Base-by-base conservation (phyloP, 2,329 filamentous ascomycete genomes). In the Fusarium palustre region DNA sequence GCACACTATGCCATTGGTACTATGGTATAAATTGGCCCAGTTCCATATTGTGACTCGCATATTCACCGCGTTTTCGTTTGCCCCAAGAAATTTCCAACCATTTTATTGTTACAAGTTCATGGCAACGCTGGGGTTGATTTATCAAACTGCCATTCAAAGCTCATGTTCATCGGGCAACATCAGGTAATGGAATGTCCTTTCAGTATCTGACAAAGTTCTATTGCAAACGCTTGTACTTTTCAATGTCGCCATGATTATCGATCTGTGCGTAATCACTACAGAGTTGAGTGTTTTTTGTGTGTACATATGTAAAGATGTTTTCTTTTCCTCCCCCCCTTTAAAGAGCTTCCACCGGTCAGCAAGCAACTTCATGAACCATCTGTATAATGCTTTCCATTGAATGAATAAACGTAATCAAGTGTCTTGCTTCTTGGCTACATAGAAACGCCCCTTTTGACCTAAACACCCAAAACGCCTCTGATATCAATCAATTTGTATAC, bases 391-490 rank as follows among this genome's bases (percentile, higher is more conserved):
- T 46, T 49, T 42, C 48, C 33, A 24, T 28, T 58, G 45, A 64
- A 45, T 12, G 16, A 39, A 8, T 34, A 59, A 41, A 50, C 34
- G 16, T 25, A 34, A 50, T 55, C 61, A 58, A 45, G 49, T 56
- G 55, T 53, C 33, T 59, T 53, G 41, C 63, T 65, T 33, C 42
- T 54, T 46, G 18, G 61, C 47, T 66, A 55, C 46, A 53, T 55
- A 47, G 34, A 50, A 57, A 60, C 45, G 45, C 48, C 52, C 65
- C 47, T 59, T 67, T 65, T 64, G 33, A 16, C 41, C 55, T 53
- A 31, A 52, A 64, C 46, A 43, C 54, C 50, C 31, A 13, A 7
- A 59, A 70, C 66, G 34, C 69, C 58, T 49, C 55, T 38, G 43
- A 60, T 20, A 43, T 41, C 24, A 55, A 54, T 39, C 34, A 46